These are phyloP conservation scores for Cronartium quercuum DNA, from an alignment of 1,284 basidiomycete genomes.

Conservation along the genomic window DNA sequence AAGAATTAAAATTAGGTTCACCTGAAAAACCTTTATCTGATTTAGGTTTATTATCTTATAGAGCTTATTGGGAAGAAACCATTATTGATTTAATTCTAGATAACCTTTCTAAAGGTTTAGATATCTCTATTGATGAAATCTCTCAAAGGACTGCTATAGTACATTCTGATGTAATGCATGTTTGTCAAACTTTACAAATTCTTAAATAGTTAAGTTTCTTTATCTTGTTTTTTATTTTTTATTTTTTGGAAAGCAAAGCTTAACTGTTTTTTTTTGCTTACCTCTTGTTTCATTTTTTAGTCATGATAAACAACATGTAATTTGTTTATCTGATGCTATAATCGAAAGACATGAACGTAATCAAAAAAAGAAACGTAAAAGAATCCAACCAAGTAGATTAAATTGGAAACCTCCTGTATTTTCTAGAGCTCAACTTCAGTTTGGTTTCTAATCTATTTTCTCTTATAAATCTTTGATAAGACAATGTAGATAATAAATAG, in stretches of 20 bases:
- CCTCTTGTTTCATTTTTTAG: background rate
- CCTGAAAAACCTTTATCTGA: slow-evolving; percentile 97
- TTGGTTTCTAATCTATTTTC: slow-evolving; percentile 42
- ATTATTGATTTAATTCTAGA: slow-evolving; percentile 83
- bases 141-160: slow-evolving; percentile 94
- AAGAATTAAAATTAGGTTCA: slow-evolving; percentile 88
- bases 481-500: background rate
- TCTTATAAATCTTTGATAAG: background rate
- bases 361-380: slow-evolving; percentile 67
- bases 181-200: slow-evolving; percentile 89
- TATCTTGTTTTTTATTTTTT: background rate
- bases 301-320: slow-evolving; percentile 84
- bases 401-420: slow-evolving; percentile 71
- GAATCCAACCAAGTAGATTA: slow-evolving; percentile 73
- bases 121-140: slow-evolving; percentile 91
- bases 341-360: slow-evolving; percentile 84
- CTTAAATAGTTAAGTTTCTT: slow-evolving; percentile 67
- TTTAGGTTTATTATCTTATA: slow-evolving; percentile 83
- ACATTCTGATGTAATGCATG: slow-evolving; percentile 95
- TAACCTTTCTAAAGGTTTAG: slow-evolving; percentile 56
- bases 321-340: slow-evolving; percentile 83
- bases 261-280: background rate
- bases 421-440: slow-evolving; percentile 47
- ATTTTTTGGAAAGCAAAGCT: background rate
- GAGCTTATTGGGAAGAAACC: slow-evolving; percentile 95